Evolutionary conservation across 768 basidiomycete genomes (phyloP).

Genomic region (Exidia glandulosa): DNA sequence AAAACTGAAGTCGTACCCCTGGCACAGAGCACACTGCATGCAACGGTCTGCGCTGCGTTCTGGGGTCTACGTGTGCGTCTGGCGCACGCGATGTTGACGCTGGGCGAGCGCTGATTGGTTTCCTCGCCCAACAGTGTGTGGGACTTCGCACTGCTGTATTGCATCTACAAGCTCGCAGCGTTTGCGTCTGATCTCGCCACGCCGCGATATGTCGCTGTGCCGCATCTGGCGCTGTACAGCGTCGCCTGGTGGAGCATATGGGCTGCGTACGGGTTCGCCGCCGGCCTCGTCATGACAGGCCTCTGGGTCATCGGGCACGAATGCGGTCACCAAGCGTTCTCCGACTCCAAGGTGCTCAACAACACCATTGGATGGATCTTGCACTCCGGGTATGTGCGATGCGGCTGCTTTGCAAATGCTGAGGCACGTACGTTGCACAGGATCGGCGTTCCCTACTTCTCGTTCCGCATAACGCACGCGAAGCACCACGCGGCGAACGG

Average conservation of each 20-base stretch:
- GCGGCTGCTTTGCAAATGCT: not conserved
- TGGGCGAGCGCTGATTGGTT: not conserved
- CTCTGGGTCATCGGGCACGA: constrained; percentile 89
- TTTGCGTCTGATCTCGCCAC: constrained; percentile 55
- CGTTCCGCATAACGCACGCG: constrained; percentile 33
- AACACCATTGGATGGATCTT: constrained; percentile 32
- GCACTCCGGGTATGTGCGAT: constrained; percentile 19
- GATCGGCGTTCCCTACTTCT: constrained; percentile 33
- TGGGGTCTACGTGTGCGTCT: constrained; percentile 60
- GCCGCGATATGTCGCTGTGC: constrained; percentile 38
- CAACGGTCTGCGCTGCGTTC: constrained; percentile 80
- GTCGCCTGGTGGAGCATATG: constrained; percentile 57
- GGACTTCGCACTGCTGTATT: constrained; percentile 62
- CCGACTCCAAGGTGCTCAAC: constrained; percentile 32
- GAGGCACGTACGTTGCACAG: not conserved
- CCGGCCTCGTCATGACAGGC: constrained; percentile 85
- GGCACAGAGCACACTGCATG: constrained; percentile 67
- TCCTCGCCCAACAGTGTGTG: constrained; percentile 37
- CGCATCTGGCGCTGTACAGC: constrained; percentile 50
- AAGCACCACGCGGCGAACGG: constrained; percentile 34
- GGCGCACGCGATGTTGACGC: not conserved
- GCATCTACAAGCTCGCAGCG: constrained; percentile 59
- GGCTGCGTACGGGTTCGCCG: constrained; percentile 69
- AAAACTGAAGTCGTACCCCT: not conserved
- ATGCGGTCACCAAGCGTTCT: constrained; percentile 33